Conservation (phyloP, 805 yeast species). For the Ogataea methylovora region DNA sequence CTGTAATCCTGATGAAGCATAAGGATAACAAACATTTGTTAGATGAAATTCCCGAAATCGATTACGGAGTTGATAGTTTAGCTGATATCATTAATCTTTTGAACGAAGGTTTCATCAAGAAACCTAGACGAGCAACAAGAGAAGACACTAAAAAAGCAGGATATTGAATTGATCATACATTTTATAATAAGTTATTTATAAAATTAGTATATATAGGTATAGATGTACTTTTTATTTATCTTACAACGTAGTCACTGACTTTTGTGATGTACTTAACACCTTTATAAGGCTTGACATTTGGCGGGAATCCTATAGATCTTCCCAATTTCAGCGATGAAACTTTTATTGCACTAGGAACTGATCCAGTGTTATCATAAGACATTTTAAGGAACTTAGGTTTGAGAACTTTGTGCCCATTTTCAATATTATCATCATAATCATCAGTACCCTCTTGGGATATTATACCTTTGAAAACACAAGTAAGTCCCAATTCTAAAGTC, state of each 20-base stretch:
- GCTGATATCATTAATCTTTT: constrained; percentile 29
- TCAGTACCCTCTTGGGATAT: constrained; percentile 6
- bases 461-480: constrained; percentile 58
- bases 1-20: constrained; percentile 46
- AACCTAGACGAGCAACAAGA: no score
- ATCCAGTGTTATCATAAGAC: constrained; percentile 55
- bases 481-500: constrained; percentile 52
- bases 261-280: constrained; percentile 80
- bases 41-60: constrained; percentile 27
- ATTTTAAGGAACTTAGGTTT: constrained; percentile 42
- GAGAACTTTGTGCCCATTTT: not conserved
- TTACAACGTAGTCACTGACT: constrained; percentile 51
- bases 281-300: constrained; percentile 69
- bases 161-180: not conserved
- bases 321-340: constrained; percentile 56
- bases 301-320: constrained; percentile 43
- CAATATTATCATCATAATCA: constrained; percentile 2
- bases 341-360: constrained; percentile 67
- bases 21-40: constrained; percentile 40
- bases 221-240: constrained; percentile 7
- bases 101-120: constrained; percentile 25
- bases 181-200: not conserved
- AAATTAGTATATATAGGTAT: not conserved
- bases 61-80: constrained; percentile 28
- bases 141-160: not conserved